phyloP scores from a whole-genome alignment of 2,329 filamentous ascomycete species.

The Polytolypa hystricis region DNA sequence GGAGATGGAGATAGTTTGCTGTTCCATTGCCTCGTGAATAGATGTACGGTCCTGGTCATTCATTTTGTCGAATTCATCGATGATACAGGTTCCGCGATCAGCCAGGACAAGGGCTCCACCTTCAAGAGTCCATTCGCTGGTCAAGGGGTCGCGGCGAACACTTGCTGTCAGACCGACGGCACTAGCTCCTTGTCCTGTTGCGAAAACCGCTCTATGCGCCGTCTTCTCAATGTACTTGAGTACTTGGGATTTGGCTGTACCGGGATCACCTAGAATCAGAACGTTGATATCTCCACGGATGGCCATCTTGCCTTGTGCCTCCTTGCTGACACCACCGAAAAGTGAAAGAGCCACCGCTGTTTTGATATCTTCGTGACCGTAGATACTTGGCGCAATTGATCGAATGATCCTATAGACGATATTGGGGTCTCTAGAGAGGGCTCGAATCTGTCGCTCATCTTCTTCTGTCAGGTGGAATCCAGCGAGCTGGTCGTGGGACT shows the following conservation, averaged over 20 bases:
- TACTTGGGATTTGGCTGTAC: constrained; percentile 95
- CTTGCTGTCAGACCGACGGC: constrained; percentile 96
- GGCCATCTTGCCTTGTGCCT: constrained; percentile 74
- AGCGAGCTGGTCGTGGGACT: constrained; percentile 92
- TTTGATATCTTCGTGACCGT: constrained; percentile 93
- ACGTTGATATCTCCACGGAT: constrained; percentile 98
- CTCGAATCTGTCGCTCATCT: constrained; percentile 83
- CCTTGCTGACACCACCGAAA: constrained; percentile 89
- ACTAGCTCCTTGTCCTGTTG: constrained; percentile 91
- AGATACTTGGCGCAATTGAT: constrained; percentile 94
- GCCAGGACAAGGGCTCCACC: constrained; percentile 91
- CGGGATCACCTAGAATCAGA: constrained; percentile 86
- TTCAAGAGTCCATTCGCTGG: constrained; percentile 94
- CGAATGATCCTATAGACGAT: constrained; percentile 87
- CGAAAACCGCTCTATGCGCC: constrained; percentile 91
- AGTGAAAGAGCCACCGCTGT: constrained; percentile 88
- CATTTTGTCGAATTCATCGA: constrained; percentile 99
- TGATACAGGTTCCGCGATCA: constrained; percentile 87
- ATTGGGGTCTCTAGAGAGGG: constrained; percentile 75
- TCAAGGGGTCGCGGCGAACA: constrained; percentile 88
- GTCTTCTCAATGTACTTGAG: constrained; percentile 98
- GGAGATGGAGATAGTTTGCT: constrained; percentile 97
- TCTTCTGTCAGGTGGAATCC: constrained; percentile 92
- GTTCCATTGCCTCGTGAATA: constrained; percentile 99
- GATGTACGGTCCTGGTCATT: constrained; percentile 97